These are phyloP conservation scores for Scheffersomyces spartinae DNA, from an alignment of 805 yeast species.

Conservation along the genomic window DNA sequence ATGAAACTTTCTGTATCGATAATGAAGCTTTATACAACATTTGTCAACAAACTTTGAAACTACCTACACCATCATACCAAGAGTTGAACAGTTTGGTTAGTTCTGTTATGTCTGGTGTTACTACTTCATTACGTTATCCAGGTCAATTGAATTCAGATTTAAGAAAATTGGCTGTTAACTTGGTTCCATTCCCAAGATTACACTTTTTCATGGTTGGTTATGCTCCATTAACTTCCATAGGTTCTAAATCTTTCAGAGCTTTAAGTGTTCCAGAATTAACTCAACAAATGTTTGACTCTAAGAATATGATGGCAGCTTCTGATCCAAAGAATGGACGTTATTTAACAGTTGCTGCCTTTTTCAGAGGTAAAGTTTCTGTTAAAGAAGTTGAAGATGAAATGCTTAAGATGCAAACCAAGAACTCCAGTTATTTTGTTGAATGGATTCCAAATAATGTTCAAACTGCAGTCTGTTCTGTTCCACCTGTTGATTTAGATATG, in stretches of 20 bases:
- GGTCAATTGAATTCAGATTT: conserved; percentile 91
- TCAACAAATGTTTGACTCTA: conserved; percentile 86
- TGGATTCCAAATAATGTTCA: conserved; percentile 96
- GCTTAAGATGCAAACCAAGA: conserved; percentile 72
- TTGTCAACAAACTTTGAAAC: conserved; percentile 75
- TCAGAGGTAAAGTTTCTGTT: conserved; percentile 85
- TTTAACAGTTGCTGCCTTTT: conserved; percentile 87
- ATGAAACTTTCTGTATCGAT: conserved; percentile 91
- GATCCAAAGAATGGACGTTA: conserved; percentile 88
- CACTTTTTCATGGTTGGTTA: conserved; percentile 94
- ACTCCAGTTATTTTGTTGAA: conserved; percentile 77
- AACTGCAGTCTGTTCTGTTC: conserved; percentile 85
- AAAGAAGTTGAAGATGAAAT: conserved; percentile 94
- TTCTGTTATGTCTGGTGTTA: conserved; percentile 90
- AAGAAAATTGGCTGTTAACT: conserved; percentile 86
- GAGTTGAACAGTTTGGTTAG: conserved; percentile 79
- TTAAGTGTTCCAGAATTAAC: conserved; percentile 85
- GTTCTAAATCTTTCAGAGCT: conserved; percentile 73
- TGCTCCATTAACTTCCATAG: conserved; percentile 80
- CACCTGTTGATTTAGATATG: conserved; percentile 79
- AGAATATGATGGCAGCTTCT: conserved; percentile 93
- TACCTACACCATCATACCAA: conserved; percentile 65
- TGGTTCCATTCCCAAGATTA: conserved; percentile 91
- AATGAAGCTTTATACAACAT: conserved; percentile 89
- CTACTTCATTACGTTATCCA: conserved; percentile 88